phyloP scores from a whole-genome alignment of 148 eudicot species.

The Chenopodium berlandieri region DNA sequence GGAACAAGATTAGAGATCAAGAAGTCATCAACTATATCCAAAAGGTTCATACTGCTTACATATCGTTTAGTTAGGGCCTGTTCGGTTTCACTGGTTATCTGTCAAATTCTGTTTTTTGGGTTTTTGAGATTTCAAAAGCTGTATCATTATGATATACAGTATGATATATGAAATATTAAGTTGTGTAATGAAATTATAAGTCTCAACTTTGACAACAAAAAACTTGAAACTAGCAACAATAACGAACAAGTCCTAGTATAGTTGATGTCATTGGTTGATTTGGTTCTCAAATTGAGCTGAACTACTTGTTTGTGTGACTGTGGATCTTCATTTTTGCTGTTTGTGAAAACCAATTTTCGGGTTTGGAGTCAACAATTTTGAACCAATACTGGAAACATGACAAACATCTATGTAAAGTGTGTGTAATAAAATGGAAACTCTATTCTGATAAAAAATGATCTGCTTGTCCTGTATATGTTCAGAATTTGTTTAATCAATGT shows the following conservation, averaged over 20 bases:
- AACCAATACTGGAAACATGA: not conserved
- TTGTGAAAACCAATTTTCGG: not conserved
- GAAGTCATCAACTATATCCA: slow-evolving; percentile 52
- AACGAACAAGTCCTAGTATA: not conserved
- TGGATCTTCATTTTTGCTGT: not conserved
- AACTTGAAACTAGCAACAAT: not conserved
- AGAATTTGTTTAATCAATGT: not conserved
- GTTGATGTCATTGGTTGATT: not conserved
- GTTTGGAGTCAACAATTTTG: not conserved
- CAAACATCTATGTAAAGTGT: not conserved
- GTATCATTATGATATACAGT: too few relatives aligned
- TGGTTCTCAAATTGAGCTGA: not conserved
- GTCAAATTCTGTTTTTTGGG: not conserved
- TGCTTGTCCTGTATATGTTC: not conserved
- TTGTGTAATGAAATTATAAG: not conserved
- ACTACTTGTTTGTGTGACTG: not conserved
- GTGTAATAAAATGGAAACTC: not conserved
- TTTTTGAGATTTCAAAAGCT: not conserved
- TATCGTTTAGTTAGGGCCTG: not conserved
- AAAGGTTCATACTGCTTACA: slow-evolving; percentile 32
- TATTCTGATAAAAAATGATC: too few relatives aligned
- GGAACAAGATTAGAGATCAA: slow-evolving; percentile 68
- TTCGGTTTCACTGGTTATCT: not conserved
- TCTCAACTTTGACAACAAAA: not conserved
- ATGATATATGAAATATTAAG: too few relatives aligned